Base-by-base conservation (phyloP, 2,329 filamentous ascomycete species). In the Pseudocercospora vitis region DNA sequence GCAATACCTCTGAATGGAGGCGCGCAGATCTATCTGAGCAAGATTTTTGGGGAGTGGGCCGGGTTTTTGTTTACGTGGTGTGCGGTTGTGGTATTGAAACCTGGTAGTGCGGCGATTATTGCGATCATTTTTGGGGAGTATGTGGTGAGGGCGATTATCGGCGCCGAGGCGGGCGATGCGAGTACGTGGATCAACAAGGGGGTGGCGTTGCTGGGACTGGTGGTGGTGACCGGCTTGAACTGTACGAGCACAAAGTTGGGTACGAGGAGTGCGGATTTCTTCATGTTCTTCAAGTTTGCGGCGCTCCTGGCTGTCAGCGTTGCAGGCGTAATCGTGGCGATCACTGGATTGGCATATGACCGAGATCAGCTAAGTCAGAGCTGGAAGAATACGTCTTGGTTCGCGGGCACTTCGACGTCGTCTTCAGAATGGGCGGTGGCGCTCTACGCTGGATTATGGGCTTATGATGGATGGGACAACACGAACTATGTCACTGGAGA, bases 121-220 rank as follows among this genome's bases (percentile, higher is more conserved):
- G 82, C 92, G 61, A 96, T 99, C 63, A 96, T 99, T 66, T 96
- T 97, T 78, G 94, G 94, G 37, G 94, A 99, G 73, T 99, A 99
- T 68, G 77, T 96, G n/a, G 89, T 96, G 49, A 82, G 91, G 42
- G 91, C 91, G 11, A 81, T 88, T 37, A 86, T 95, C 54, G 91
- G 91, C 7, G 85, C 91, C n/a, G 89, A 96, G 53, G 88, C 88
- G 2, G 85, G 88, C 65, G 84, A 84, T 19, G 81, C 91, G 51
- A 94, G 83, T 67, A 82, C 85, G 1, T 97, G 92, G 91, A 82
- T 96, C 67, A 91, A 89, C 76, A 99, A 97, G 76, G 81, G 79
- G 2, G 88, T 96, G 26, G 94, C 91, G 1, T 72, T 97, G 55
- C 76, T 83, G 6, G 91, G 89, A 2, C 75, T 99, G 29, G 71